Evolutionary conservation across 352 stramenopile genomes (phyloP).

Genomic region (Phytophthora lateralis): DNA sequence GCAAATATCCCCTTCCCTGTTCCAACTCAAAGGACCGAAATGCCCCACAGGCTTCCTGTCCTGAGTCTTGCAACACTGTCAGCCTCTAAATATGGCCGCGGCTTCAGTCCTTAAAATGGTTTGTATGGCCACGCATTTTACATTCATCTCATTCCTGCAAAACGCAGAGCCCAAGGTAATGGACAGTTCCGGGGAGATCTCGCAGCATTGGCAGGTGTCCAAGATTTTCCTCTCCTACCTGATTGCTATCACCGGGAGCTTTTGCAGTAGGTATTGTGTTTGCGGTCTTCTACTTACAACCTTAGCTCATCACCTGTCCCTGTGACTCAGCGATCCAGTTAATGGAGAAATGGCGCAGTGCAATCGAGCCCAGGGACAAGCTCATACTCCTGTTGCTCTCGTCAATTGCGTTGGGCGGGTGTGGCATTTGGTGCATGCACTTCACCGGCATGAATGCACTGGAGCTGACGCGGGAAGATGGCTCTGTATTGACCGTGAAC

Average conservation of each 20-base stretch:
- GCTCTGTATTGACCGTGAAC: slow-evolving; percentile 41
- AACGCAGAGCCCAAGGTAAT: slow-evolving; percentile 4
- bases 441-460: slow-evolving; percentile 74
- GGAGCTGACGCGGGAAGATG: slow-evolving; percentile 40
- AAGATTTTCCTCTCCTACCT: slow-evolving; percentile 58
- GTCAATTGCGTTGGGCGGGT: slow-evolving; percentile 53
- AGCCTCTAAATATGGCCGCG: slow-evolving; percentile 10
- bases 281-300: background rate
- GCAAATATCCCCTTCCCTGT: background rate
- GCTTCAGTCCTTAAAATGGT: background rate
- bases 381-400: slow-evolving; percentile 47
- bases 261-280: slow-evolving; percentile 45
- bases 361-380: slow-evolving; percentile 39
- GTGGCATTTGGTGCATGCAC: slow-evolving; percentile 78
- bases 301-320: background rate
- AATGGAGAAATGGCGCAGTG: slow-evolving; percentile 75
- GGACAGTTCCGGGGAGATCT: slow-evolving; percentile 19
- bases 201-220: slow-evolving; percentile 47
- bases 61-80: too few species aligned
- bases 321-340: slow-evolving; percentile 56
- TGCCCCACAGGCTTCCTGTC: too few species aligned
- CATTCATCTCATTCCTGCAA: background rate
- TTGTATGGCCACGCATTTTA: background rate
- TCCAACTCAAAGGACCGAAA: background rate
- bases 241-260: slow-evolving; percentile 62